Base-by-base conservation (phyloP, 1,139 yeast species). In the Starmera stellimalicola region DNA sequence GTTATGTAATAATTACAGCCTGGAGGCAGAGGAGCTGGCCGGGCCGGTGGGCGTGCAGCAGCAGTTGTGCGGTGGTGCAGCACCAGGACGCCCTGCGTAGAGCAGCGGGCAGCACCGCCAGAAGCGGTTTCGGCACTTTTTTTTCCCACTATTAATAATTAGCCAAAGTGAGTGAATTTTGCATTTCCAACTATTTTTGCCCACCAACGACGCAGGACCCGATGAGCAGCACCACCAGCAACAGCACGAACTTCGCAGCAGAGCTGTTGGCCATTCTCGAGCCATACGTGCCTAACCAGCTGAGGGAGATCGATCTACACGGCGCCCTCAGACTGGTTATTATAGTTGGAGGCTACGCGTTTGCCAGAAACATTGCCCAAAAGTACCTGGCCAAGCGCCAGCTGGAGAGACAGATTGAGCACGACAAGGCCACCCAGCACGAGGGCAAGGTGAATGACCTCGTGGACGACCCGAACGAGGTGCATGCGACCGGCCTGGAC, bases 341-440 rank as follows among this genome's bases (percentile, higher is more conserved):
- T 27, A 55, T 68, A 26, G 52, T 68, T 16, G 68, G 72, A 37
- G 73, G 71, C 6, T 69, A 69, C 39, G 45, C 60, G 26, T 51
- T 69, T 26, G 29, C 67, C 29, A 60, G 73, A 50, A 62, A 59
- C 23, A 52, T 65, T 18, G 63, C 57, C 5, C 52, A 60, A 31
- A 62, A 61, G 27, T 63, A 57, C 39, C 48, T 67, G 42, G 69
- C 71, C 41, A 64, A 63, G 40, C 67, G 68, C 40, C 80, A 75
- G 44, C 49, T 76, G 37, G 60, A 69, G 37, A 52, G 57, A 17
- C 77, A 77, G 51, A 46, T 74, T 4, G 72, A 57, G 19, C 47
- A 55, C 27, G 82, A 76, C 50, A 63, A 65, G 31, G 31, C 34
- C 12, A 44, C 40, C 3, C 40, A 43, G 34, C 43, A 47, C 28